phyloP scores from a whole-genome alignment of 2,329 filamentous ascomycete genomes.

The Cyphellophora europaea region DNA sequence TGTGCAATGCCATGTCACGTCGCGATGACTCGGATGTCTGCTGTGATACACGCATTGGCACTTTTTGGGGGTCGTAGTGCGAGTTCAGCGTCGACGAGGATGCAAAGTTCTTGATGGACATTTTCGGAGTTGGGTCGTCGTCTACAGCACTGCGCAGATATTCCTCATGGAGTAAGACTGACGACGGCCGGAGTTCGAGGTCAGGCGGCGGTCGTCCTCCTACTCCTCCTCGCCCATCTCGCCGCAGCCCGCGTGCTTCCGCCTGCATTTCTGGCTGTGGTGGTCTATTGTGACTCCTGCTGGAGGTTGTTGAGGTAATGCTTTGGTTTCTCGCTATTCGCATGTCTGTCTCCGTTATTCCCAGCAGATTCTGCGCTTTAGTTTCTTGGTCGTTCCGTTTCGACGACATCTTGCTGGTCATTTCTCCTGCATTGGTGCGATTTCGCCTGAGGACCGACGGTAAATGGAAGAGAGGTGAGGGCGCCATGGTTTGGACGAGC shows the following conservation, averaged over 20 bases:
- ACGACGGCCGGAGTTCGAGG: conserved; percentile 9
- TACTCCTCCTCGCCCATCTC: too few relatives aligned
- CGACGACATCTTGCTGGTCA: background rate
- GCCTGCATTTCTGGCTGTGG: conserved; percentile 12
- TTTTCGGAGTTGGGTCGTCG: conserved; percentile 2
- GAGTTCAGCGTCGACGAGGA: conserved; percentile 39
- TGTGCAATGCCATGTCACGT: conserved; percentile 28
- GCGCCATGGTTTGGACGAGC: background rate
- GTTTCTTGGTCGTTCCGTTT: background rate
- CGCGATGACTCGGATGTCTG: conserved; percentile 34
- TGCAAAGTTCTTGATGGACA: conserved; percentile 6
- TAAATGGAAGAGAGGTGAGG: background rate
- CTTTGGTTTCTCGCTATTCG: conserved; percentile 15
- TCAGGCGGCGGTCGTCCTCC: conserved; percentile 6
- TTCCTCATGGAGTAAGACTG: conserved; percentile 13
- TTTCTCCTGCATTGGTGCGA: background rate
- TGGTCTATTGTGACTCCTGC: conserved; percentile 12
- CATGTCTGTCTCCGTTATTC: conserved; percentile 13
- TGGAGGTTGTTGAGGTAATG: conserved; percentile 15
- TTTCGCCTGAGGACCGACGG: background rate
- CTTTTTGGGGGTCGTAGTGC: conserved; percentile 36
- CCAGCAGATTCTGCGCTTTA: conserved; percentile 17
- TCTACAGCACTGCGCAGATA: conserved; percentile 7
- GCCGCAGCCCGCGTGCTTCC: background rate
- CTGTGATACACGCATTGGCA: conserved; percentile 30